Percentiles rank a stretch among this genome's conserved stretches.
Conservation (phyloP, 805 yeast species). For the Lachancea nothofagi region DNA sequence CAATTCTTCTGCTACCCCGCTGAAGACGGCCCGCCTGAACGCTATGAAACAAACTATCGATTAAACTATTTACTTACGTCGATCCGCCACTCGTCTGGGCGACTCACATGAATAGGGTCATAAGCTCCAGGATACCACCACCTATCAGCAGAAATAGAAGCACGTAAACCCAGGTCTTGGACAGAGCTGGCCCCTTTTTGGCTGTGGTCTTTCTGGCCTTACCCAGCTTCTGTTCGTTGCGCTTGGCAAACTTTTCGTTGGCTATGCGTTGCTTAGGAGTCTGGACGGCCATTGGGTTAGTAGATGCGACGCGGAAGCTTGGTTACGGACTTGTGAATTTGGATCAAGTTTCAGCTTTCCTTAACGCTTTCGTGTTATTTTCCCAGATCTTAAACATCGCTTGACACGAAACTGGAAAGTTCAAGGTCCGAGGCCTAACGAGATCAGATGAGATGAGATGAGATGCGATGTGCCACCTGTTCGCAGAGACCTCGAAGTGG, state of each 20-base stretch:
- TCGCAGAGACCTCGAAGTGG: too few species aligned
- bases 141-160: slow-evolving; percentile 69
- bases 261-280: slow-evolving; percentile 85
- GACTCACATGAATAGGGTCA: slow-evolving; percentile 23
- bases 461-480: too few species aligned
- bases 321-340: background rate
- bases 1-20: too few species aligned
- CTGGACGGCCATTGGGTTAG: slow-evolving; percentile 52
- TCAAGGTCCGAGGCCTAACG: too few species aligned
- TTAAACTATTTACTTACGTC: background rate
- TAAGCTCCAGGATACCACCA: slow-evolving; percentile 71
- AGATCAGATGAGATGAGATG: too few species aligned
- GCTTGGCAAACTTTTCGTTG: slow-evolving; percentile 74
- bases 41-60: background rate
- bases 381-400: background rate
- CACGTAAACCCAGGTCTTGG: slow-evolving; percentile 58
- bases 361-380: slow-evolving; percentile 5
- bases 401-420: background rate
- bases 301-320: background rate
- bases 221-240: slow-evolving; percentile 66
- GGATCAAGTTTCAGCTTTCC: background rate
- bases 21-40: too few species aligned
- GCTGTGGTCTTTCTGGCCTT: slow-evolving; percentile 38
- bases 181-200: slow-evolving; percentile 45
- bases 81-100: background rate